phyloP scores from a whole-genome alignment of 2,329 filamentous ascomycete genomes.

The Trichoderma asperellum region DNA sequence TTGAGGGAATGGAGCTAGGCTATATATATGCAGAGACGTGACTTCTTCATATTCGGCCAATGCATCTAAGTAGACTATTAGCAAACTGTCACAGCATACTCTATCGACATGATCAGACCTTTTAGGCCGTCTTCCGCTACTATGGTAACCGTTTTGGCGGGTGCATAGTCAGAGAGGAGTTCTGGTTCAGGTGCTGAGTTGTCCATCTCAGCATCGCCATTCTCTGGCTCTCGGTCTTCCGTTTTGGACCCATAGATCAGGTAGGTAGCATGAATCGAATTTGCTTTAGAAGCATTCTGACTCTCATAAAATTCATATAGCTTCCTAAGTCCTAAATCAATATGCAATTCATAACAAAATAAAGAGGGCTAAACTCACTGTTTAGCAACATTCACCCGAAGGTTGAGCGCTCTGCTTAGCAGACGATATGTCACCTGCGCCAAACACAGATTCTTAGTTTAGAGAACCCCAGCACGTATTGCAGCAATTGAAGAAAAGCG shows the following conservation, averaged over 20 bases:
- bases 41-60: slow-evolving; percentile 73
- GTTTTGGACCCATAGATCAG: slow-evolving; percentile 73
- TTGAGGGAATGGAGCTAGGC: slow-evolving; percentile 70
- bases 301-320: slow-evolving; percentile 83
- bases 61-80: slow-evolving; percentile 53
- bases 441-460: not conserved
- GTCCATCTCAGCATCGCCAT: slow-evolving; percentile 71
- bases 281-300: slow-evolving; percentile 80
- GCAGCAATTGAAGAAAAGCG: not conserved
- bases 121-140: slow-evolving; percentile 73
- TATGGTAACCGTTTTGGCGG: slow-evolving; percentile 65
- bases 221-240: slow-evolving; percentile 45
- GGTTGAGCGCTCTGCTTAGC: slow-evolving; percentile 78
- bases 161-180: slow-evolving; percentile 53
- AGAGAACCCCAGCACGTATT: not conserved
- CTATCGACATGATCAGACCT: slow-evolving; percentile 49
- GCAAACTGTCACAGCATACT: not conserved
- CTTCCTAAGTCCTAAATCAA: slow-evolving; percentile 61
- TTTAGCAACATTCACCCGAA: slow-evolving; percentile 87
- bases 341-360: not conserved
- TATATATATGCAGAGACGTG: slow-evolving; percentile 84
- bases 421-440: slow-evolving; percentile 83
- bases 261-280: slow-evolving; percentile 89
- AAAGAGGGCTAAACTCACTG: slow-evolving; percentile 57
- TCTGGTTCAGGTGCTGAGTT: slow-evolving; percentile 63